Conservation (phyloP, 2,329 filamentous ascomycete genomes). For the Geosmithia flava region DNA sequence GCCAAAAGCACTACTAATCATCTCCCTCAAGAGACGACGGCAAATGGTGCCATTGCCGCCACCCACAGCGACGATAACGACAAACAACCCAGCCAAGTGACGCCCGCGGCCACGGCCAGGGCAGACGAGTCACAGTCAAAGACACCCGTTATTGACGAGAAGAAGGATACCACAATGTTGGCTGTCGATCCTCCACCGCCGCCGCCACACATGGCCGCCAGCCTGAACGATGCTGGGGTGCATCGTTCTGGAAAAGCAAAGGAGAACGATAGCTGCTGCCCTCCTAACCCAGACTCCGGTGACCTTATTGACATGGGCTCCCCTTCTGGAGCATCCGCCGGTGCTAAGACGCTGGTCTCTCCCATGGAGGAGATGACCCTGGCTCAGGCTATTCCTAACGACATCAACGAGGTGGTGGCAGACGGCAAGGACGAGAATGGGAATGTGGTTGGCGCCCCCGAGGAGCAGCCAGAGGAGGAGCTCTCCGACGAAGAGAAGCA, state of each 20-base stretch:
- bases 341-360: not conserved
- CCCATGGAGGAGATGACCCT: not conserved
- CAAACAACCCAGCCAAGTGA: too few species aligned
- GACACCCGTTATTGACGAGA: not conserved
- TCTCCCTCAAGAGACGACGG: not conserved
- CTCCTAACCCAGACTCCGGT: not conserved
- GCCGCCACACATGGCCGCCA: not conserved
- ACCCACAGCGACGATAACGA: too few species aligned
- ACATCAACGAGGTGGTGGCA: not conserved
- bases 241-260: not conserved
- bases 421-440: not conserved
- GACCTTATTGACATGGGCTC: not conserved
- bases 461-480: not conserved
- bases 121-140: too few species aligned
- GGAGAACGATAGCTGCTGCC: not conserved
- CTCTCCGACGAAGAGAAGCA: constrained; percentile 1
- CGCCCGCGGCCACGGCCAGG: too few species aligned
- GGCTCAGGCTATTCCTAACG: not conserved
- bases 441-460: not conserved
- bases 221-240: not conserved
- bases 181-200: not conserved
- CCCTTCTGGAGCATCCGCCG: not conserved
- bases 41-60: too few species aligned
- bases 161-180: not conserved
- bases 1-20: not conserved